Percentiles rank a stretch among this genome's conserved stretches.
Evolutionary conservation across 805 yeast genomes (phyloP).

Genomic region (Starmerella geochares): DNA sequence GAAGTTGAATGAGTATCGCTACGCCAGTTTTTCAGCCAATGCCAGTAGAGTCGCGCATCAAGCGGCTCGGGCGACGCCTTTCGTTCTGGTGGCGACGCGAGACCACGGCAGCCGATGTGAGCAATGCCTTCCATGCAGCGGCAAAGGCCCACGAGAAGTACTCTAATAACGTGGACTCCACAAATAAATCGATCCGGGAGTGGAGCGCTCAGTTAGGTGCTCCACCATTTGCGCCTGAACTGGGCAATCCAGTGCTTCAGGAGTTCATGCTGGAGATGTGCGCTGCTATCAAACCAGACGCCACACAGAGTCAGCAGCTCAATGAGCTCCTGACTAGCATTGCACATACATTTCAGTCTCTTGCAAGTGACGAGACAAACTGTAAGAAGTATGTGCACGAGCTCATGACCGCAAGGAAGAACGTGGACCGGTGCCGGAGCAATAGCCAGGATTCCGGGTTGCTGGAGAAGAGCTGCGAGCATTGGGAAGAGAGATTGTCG

Average conservation of each 20-base stretch:
- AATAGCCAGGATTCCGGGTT: not conserved
- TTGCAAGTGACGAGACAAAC: not conserved
- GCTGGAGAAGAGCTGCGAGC: not conserved
- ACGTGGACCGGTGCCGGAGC: not conserved
- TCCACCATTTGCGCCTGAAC: constrained; percentile 1
- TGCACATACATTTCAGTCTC: not conserved
- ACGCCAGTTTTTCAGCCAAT: not conserved
- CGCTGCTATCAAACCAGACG: not conserved
- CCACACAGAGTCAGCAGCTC: not conserved
- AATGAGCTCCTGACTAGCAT: not conserved
- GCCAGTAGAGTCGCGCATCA: constrained; percentile 6
- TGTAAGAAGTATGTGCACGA: constrained; percentile 2
- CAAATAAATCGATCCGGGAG: not conserved
- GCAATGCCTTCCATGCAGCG: constrained; percentile 14
- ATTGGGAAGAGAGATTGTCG: not conserved
- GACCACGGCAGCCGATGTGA: constrained; percentile 19
- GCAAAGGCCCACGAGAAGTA: constrained; percentile 23
- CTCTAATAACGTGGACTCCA: not conserved
- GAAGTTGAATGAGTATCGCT: not conserved
- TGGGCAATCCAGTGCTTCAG: not conserved
- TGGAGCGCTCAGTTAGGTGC: not conserved
- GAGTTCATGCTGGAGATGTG: constrained; percentile 1
- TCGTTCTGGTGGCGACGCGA: constrained; percentile 18
- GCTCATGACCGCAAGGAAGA: not conserved
- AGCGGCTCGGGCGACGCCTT: constrained; percentile 14